phyloP scores from a whole-genome alignment of 371 early-diverging fungal species.

The Mortierella sp. region DNA sequence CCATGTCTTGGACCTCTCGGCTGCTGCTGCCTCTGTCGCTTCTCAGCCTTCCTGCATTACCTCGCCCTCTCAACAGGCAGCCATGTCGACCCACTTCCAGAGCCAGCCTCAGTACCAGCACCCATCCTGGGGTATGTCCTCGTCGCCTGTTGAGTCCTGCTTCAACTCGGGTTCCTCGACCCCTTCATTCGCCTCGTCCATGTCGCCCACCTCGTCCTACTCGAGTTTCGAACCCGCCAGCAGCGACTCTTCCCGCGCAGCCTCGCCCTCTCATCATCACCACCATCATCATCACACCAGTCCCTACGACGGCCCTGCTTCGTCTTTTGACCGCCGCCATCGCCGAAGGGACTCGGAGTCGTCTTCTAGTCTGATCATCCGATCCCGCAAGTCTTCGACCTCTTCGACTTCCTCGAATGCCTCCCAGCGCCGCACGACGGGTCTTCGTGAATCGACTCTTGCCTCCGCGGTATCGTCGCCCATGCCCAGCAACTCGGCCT shows the following conservation, averaged over 20 bases:
- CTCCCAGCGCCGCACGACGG: conserved; percentile 38
- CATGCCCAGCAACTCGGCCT: not conserved
- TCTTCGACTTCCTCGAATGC: conserved; percentile 39
- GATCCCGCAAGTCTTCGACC: conserved; percentile 39
- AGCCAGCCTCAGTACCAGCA: not conserved
- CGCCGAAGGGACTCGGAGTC: conserved; percentile 9
- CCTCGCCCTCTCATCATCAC: conserved; percentile 26
- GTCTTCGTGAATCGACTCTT: conserved; percentile 27
- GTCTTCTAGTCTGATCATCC: conserved; percentile 16
- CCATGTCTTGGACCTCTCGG: not conserved
- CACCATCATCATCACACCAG: conserved; percentile 4
- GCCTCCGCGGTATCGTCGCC: not conserved
- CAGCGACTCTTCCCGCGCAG: conserved; percentile 38
- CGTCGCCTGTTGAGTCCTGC: conserved; percentile 39
- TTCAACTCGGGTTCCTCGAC: conserved; percentile 39
- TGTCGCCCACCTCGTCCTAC: conserved; percentile 35
- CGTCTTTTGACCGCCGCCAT: not conserved
- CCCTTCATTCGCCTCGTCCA: conserved; percentile 37
- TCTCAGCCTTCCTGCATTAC: not conserved
- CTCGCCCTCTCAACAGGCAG: not conserved
- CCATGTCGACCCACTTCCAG: conserved; percentile 1
- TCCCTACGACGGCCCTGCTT: conserved; percentile 14
- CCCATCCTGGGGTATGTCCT: conserved; percentile 14
- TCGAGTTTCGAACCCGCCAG: conserved; percentile 16
- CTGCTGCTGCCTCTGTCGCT: not conserved